Conservation (phyloP, 441 rosid species). For the Euphorbia schlechtendalii region DNA sequence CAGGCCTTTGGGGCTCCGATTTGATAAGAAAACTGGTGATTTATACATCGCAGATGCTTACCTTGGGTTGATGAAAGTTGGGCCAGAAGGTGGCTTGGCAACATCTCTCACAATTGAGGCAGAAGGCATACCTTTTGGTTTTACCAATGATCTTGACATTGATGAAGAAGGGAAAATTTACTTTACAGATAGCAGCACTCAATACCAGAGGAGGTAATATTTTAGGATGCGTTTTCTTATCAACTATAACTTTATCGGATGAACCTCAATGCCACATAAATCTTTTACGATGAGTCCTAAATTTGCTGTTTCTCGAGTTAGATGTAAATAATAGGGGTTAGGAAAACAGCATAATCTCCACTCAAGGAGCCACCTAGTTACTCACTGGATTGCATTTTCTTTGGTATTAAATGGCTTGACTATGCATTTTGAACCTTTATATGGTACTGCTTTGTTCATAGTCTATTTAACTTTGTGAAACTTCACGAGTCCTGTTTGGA, state of each 20-base stretch:
- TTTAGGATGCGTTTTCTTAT: not conserved
- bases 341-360: not conserved
- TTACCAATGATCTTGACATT: constrained; percentile 83
- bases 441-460: not conserved
- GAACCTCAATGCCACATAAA: not conserved
- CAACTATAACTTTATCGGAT: not conserved
- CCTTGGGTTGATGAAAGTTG: constrained; percentile 80
- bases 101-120: constrained; percentile 62
- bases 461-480: not conserved
- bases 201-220: constrained; percentile 59
- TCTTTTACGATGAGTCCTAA: not conserved
- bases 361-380: not conserved
- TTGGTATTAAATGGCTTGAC: too few relatives aligned
- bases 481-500: not conserved
- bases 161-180: constrained; percentile 77
- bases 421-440: not conserved
- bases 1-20: constrained; percentile 81
- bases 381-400: not conserved
- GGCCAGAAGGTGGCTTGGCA: constrained; percentile 87
- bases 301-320: not conserved
- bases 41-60: constrained; percentile 91
- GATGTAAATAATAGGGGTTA: not conserved
- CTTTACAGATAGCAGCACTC: constrained; percentile 81
- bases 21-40: constrained; percentile 68
- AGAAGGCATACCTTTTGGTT: constrained; percentile 66